Conservation (phyloP, 768 basidiomycete species). For the Pleurotus citrinopileatus region DNA sequence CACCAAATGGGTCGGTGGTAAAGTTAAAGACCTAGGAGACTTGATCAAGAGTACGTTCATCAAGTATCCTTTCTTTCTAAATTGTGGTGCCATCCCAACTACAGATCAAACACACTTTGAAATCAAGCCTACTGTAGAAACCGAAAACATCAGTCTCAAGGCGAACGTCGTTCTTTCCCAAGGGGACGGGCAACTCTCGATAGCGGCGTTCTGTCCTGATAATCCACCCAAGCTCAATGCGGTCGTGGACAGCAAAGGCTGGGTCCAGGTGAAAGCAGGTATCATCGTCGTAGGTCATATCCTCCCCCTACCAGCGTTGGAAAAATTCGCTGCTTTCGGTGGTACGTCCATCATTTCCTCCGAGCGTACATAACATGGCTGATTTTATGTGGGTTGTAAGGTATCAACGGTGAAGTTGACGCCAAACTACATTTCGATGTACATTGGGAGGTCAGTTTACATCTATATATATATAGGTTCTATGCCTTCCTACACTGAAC, state of each 20-base stretch:
- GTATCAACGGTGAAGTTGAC: not conserved
- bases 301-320: not conserved
- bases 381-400: not conserved
- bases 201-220: not conserved
- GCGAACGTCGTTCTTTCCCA: not conserved
- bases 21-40: not conserved
- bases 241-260: not conserved
- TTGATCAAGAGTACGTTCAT: not conserved
- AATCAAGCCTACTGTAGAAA: not conserved
- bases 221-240: not conserved
- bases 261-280: not conserved
- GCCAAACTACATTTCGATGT: not conserved
- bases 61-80: not conserved
- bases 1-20: not conserved
- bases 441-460: not conserved
- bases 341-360: not conserved
- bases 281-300: not conserved
- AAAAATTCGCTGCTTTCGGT: constrained; percentile 2
- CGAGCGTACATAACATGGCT: no score
- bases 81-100: not conserved
- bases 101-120: not conserved
- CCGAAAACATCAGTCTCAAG: not conserved
- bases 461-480: not conserved
- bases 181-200: not conserved
- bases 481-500: no score